Base-by-base conservation (phyloP, 768 basidiomycete species). In the Collybia sp. region DNA sequence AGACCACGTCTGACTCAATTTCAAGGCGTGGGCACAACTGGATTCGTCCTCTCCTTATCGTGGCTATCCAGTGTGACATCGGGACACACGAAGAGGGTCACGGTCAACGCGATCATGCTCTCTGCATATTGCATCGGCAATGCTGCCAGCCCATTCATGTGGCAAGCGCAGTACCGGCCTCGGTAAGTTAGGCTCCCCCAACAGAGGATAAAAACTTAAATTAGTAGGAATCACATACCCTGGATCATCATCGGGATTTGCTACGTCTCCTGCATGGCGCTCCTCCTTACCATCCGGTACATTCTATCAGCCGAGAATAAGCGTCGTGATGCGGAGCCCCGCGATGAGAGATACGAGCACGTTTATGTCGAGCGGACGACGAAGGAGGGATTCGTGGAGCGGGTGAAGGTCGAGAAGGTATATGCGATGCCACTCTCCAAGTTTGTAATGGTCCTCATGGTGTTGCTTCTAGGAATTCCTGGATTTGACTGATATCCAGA, bases 211-310 rank as follows among this genome's bases (percentile, higher is more conserved):
- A 8, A 12, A 33, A 43, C 13, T 46, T 10, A 12, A 30, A 3
- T 33, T 43, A 42, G 47, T 49, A 84, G 85, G 40, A 85, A 88
- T 52, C 82, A 74, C 46, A 60, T 89, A 20, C 88, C 88, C 2
- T 91, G 89, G 88, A 76, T 75, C 43, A 72, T 90, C 53, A 89
- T 90, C 45, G 79, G 83, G 2, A 58, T 80, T 43, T 85, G 83
- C 63, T 82, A 83, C 57, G 49, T 67, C 10, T 48, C 59, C 25
- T 82, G 82, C 60, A 80, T 83, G 38, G 20, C 66, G 11, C 44
- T 71, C 6, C 48, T 72, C 12, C 65, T 81, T 17, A 18, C 58
- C 32, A 77, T 90, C 47, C 79, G 85, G 16, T 63, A 53, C 45
- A 35, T 80, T 20, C 72, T 90, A 33, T 57, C 66, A 2, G 61